Evolutionary conservation across 768 basidiomycete genomes (phyloP), one percentile per base, ranked within the genome.

Genomic region (Lentinula aciculospora): DNA sequence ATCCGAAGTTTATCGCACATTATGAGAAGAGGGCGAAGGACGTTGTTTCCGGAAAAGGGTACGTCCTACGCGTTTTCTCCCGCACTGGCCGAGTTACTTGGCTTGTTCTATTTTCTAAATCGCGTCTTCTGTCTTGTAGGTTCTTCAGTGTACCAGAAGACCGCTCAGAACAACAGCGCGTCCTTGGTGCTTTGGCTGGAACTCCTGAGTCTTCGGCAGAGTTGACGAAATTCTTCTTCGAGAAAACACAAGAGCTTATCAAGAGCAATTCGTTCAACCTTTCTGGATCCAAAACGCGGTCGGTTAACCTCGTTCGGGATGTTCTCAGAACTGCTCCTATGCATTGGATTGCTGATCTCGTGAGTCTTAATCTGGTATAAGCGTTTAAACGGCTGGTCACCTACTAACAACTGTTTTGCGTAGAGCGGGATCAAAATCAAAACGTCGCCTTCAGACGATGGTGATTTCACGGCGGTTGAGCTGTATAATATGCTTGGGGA

Each of bases 361-460:
- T 92, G 60, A 47, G 46, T 47, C 29, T 17, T 17, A 28, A 5
- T 9, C 21, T 4, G 28, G 85, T 74, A 25, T 34, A 44, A 55
- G 31, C 46, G 60, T 46, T 57, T 36, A n/a, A 50, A 29, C 53
- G 53, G 54, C 28, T 15, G n/a, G 5, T 13, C 21, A 21, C 46
- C 23, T 19, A 53, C 51, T 51, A 17, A 3, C 13, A n/a, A n/a
- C 53, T 39, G 21, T 34, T 28, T 37, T 5, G 21, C 39, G 17
- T 63, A 92, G 89, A 85, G 84, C 57, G 89, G 89, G 13, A 84
- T 93, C 58, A 68, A 75, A n/a, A 73, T 92, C 56, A 89, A 86
- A 71, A 81, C 79, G 1, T 78, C 78, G 55, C 63, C 76, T 2
- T 66, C 77, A 13, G 73, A 76, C 23, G 63, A 74, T n/a, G 89